Evolutionary conservation across 495 filamentous ascomycete species (phyloP), one percentile per base, ranked within the genome.

Genomic region (Lentithecium fluviatile): DNA sequence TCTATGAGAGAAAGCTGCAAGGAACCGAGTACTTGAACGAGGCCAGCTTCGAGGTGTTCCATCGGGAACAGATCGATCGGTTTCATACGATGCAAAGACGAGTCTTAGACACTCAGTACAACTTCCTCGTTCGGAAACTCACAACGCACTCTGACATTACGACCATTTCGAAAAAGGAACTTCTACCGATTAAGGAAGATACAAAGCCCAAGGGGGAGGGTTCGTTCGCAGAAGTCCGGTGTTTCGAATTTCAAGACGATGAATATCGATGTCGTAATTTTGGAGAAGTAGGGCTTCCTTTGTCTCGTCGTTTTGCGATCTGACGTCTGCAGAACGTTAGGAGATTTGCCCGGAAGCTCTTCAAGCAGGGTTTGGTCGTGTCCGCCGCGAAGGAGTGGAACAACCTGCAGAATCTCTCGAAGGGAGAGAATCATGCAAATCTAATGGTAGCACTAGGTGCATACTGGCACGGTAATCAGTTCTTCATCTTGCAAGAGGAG

Each of bases 401-500:
- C n/a, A 51, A 51, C 23, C 47, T 51, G 26, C 47, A 51, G 23
- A n/a, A 26, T 23, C 47, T 51, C 23, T 51, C 17, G 10, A 51
- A 51, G 26, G 47, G 13, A 23, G 26, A 20, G 17, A 51, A 51
- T 23, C 47, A 51, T 51, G 17, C 20, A 29, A 20, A 51, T 23
- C 47, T 51, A n/a, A 51, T 51, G 47, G 19, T 26, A 7, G 47
- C 47, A 23, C 23, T 51, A 21, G 47, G 47, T 51, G 47, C 47
- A 8, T 51, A 51, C 26, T 29, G n/a, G 17, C 47, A 51, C 26
- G 47, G 23, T 7, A 12, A 21, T n/a, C 15, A 23, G 15, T 51
- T 51, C 23, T 51, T 51, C 47, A 29, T 51, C 26, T 26, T 51
- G 20, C 47, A 51, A n/a, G 47, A 51, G 23, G 47, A 51, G 47